These are phyloP conservation scores for Plantago elongata DNA, from an alignment of 257 asterid genomes.

Conservation along the genomic window DNA sequence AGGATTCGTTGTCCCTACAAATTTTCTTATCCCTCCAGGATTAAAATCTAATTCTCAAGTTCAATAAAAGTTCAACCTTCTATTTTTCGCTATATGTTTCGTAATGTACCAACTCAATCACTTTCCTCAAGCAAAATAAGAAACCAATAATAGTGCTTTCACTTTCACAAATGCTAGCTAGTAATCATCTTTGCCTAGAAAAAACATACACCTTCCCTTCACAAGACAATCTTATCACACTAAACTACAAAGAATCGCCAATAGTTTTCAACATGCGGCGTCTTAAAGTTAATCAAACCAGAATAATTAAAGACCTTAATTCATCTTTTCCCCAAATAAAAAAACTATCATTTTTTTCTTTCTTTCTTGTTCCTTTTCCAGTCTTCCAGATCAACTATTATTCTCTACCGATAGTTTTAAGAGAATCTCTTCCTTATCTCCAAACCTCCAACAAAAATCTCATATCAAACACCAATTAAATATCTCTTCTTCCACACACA, in stretches of 20 bases:
- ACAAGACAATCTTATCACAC: background rate
- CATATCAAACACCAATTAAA: background rate
- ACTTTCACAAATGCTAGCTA: background rate
- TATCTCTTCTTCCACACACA: too few relatives aligned
- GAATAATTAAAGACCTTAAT: background rate
- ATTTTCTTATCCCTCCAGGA: too few relatives aligned
- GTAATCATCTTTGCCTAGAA: background rate
- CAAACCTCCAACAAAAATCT: background rate
- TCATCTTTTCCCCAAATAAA: background rate
- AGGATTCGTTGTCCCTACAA: too few relatives aligned
- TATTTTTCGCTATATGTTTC: background rate
- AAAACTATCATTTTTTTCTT: background rate
- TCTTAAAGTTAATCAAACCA: background rate
- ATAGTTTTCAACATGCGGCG: background rate
- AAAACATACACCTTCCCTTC: background rate
- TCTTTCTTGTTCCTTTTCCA: background rate
- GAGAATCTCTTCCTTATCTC: slow-evolving; percentile 1
- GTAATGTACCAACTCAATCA: background rate
- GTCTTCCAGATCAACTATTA: slow-evolving; percentile 1
- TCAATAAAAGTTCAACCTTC: too few relatives aligned
- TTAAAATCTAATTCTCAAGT: too few relatives aligned
- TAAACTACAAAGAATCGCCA: background rate
- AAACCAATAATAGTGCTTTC: background rate
- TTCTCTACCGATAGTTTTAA: background rate
- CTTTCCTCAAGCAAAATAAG: background rate